A percentile compares a stretch with the other conserved stretches of the same genome.
phyloP scores from a whole-genome alignment of 768 basidiomycete species.

The Tricholoma saponaceum region DNA sequence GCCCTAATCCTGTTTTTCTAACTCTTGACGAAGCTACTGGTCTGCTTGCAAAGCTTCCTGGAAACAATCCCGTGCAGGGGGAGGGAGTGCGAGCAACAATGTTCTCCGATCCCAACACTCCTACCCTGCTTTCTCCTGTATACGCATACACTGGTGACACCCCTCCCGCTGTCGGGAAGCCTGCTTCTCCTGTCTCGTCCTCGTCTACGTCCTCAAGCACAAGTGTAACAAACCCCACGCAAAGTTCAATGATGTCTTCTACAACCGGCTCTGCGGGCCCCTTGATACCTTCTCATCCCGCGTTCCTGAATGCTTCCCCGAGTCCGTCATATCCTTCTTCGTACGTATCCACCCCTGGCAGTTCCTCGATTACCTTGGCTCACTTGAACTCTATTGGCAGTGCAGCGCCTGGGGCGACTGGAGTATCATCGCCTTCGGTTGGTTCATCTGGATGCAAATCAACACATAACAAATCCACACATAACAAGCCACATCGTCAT shows the following conservation, averaged over 20 bases:
- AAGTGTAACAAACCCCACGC: neutral
- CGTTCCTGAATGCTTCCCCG: neutral
- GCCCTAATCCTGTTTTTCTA: neutral
- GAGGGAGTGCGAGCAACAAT: conserved; percentile 30
- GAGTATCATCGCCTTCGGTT: neutral
- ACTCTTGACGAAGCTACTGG: conserved; percentile 35
- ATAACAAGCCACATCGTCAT: too few relatives aligned
- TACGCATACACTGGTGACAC: conserved; percentile 41
- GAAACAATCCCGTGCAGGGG: conserved; percentile 48
- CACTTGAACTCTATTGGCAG: neutral
- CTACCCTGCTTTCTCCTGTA: conserved; percentile 38
- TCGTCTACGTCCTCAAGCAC: neutral
- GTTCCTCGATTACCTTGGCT: neutral
- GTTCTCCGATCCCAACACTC: conserved; percentile 30
- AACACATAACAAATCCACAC: neutral
- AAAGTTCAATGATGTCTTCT: neutral
- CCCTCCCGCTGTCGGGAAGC: conserved; percentile 34
- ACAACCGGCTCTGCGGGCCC: neutral
- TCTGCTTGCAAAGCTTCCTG: conserved; percentile 42
- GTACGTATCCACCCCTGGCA: too few relatives aligned
- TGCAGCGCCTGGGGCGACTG: neutral
- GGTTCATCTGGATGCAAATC: neutral
- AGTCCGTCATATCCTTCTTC: neutral
- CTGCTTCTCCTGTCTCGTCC: conserved; percentile 6
- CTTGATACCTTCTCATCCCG: neutral